Evolutionary conservation across 2,329 filamentous ascomycete genomes (phyloP).

Genomic region (Magnaporthiopsis incrustans): DNA sequence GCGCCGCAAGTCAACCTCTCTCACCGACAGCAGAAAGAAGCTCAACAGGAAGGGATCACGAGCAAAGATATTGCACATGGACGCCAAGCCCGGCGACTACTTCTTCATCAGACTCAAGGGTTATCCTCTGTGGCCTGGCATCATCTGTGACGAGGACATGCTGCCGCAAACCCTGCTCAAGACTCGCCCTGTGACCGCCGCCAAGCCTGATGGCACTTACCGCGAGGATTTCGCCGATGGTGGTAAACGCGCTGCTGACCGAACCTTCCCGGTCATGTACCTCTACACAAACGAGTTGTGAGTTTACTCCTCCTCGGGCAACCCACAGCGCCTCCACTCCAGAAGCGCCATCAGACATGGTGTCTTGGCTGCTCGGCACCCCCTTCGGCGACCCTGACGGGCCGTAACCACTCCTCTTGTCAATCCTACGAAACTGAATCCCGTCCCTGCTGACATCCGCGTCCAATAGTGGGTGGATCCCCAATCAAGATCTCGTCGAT

Average conservation of each 20-base stretch:
- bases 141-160: slow-evolving; percentile 93
- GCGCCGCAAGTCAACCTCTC: slow-evolving; percentile 66
- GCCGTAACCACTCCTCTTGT: background rate
- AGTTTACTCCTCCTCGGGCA: slow-evolving; percentile 33
- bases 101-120: slow-evolving; percentile 93
- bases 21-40: slow-evolving; percentile 68
- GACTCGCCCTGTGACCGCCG: slow-evolving; percentile 75
- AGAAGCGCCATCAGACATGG: too few relatives aligned
- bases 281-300: slow-evolving; percentile 94
- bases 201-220: slow-evolving; percentile 75
- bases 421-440: slow-evolving; percentile 8
- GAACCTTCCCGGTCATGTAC: slow-evolving; percentile 94
- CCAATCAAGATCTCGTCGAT: slow-evolving; percentile 73
- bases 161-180: slow-evolving; percentile 71
- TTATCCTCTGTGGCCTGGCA: slow-evolving; percentile 87
- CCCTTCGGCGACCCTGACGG: too few relatives aligned
- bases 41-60: slow-evolving; percentile 79
- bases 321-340: too few relatives aligned
- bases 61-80: slow-evolving; percentile 59
- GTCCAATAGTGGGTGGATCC: slow-evolving; percentile 71
- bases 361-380: too few relatives aligned
- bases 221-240: slow-evolving; percentile 81
- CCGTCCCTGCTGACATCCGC: slow-evolving; percentile 8
- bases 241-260: slow-evolving; percentile 75
- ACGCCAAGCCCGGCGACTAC: slow-evolving; percentile 85